Base-by-base conservation (phyloP, 139 green algal species). In the Ettlia oleoabundans region DNA sequence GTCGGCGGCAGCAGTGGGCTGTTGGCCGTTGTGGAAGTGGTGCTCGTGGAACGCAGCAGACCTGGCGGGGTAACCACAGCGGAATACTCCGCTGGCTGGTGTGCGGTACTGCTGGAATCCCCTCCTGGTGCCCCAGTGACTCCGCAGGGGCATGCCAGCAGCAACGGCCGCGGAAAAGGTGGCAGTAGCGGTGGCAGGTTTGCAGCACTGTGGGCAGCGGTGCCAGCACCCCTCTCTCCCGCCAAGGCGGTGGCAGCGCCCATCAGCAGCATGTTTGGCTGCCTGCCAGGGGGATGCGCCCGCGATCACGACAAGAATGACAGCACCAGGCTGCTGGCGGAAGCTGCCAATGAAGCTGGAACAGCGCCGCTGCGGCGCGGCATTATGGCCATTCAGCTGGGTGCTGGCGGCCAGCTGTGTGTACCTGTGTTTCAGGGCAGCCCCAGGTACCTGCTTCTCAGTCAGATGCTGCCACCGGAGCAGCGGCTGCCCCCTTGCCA, bases 371-470 rank as follows among this genome's bases (percentile, higher is more conserved):
- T 70, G 72, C 74, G 41, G 21, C 1, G 22, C 10, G 74, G 55
- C 28, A 26, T 38, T 2, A 53, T 69, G 37, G 74, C 55, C 2
- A 38, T 55, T 1, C 74, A 41, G 55, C 37, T 70, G 53, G 55
- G 53, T 37, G 24, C 28, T 7, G n/a, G 37, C 33, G 37, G 35
- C 37, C 13, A 24, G 24, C 74, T 84, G 67, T 80, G 42, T 33
- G 87, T 88, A 58, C 85, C 85, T 5, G 64, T 94, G 19, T 85
- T 92, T 86, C 79, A 74, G 35, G 91, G 91, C 55, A 93, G 87
- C 18, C 91, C 91, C 15, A 82, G 90, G 43, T 94, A 91, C 83
- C 89, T 94, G 58, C 43, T 91, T 63, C 86, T 93, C 43, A 32
- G 47, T 19, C 64, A 10, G 3, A n/a, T 51, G 26, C 51, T 76